phyloP scores from a whole-genome alignment of 441 rosid genomes.

The Gossypium gossypioides region DNA sequence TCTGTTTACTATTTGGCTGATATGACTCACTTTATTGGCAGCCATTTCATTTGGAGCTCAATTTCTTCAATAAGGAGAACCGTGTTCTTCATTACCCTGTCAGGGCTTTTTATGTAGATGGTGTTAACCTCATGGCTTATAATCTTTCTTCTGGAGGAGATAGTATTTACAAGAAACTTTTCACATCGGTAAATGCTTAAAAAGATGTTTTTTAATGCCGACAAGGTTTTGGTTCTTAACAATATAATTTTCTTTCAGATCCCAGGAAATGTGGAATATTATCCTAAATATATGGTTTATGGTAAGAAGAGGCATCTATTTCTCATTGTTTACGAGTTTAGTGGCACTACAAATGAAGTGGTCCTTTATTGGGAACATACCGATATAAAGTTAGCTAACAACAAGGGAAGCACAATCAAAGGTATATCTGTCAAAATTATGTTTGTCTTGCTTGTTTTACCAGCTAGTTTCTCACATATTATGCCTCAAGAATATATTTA shows the following conservation, averaged over 20 bases:
- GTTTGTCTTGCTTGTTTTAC: background rate
- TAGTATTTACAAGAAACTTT: conserved; percentile 75
- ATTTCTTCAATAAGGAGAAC: conserved; percentile 88
- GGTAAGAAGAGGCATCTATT: conserved; percentile 71
- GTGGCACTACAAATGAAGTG: conserved; percentile 77
- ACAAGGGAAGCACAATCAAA: conserved; percentile 69
- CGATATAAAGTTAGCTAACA: conserved; percentile 51
- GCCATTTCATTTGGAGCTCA: conserved; percentile 97
- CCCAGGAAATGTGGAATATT: conserved; percentile 76
- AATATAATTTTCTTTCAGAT: conserved; percentile 47
- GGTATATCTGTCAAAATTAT: conserved; percentile 34
- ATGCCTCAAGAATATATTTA: conserved; percentile 12
- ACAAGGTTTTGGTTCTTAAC: conserved; percentile 6
- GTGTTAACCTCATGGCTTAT: conserved; percentile 77
- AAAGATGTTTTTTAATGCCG: conserved; percentile 7
- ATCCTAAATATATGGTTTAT: conserved; percentile 62
- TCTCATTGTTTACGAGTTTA: conserved; percentile 82
- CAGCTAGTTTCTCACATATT: conserved; percentile 2
- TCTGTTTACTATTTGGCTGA: conserved; percentile 11
- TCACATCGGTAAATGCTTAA: conserved; percentile 56
- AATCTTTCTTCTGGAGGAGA: conserved; percentile 85
- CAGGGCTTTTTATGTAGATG: conserved; percentile 87
- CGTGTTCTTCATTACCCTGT: conserved; percentile 95
- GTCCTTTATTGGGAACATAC: conserved; percentile 91
- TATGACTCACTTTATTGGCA: conserved; percentile 34